Evolutionary conservation across 1,284 basidiomycete genomes (phyloP), one percentile per base, ranked within the genome.

Genomic region (Sporisorium scitamineum): DNA sequence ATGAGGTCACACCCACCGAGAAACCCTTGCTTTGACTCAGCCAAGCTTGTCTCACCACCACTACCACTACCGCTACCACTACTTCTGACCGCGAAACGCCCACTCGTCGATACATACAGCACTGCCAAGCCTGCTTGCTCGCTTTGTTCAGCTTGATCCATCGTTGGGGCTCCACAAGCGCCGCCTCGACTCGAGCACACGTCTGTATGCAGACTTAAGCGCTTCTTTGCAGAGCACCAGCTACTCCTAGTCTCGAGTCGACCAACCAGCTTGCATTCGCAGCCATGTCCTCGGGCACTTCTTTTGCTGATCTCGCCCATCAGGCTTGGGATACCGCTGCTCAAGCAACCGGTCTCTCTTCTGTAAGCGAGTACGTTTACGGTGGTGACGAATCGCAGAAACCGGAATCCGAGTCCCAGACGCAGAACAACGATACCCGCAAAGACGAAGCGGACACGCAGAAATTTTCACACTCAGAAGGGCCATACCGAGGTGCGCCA

Each of bases 251-350:
- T 24, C 39, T 51, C 13, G 11, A 18, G 13, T 24, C 34, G 26
- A 37, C 20, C 26, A 42, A n/a, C 22, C 9, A 16, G 39, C 50
- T 31, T 14, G 44, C 32, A 22, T 37, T 10, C 16, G 4, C 24
- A 11, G 31, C 18, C 26, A 72, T 73, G 74, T 65, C 74, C 0
- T 76, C 76, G 4, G 76, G 76, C n/a, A 78, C 76, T 9, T 78
- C 72, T 2, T 69, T 76, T 9, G 76, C 76, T 13, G 76, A 78
- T 41, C 60, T 78, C 37, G 59, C 61, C 39, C 76, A 78, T 18
- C 76, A 78, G 61, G 76, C 69, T n/a, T 61, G 55, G 59, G 76
- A 78, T n/a, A 42, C 62, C 2, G 69, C 66, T 4, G 65, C 66
- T 5, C 54, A 65, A 22, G 64, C 55, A 24, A 59, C 68, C 5